Percentiles rank a stretch among this genome's conserved stretches.
phyloP scores from a whole-genome alignment of 331 rosid genomes.

The Quercus phellos region DNA sequence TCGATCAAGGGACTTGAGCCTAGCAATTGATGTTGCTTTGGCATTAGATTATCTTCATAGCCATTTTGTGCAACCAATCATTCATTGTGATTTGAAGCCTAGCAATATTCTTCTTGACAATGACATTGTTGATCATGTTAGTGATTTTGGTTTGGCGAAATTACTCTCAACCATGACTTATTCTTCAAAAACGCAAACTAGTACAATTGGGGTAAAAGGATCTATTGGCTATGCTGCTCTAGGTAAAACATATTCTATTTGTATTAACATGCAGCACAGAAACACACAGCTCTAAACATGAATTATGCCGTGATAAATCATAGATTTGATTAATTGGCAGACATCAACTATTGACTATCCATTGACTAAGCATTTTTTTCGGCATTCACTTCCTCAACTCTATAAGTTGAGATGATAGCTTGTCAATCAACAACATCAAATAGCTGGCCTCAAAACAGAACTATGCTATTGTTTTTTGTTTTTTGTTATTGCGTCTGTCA shows the following conservation, averaged over 20 bases:
- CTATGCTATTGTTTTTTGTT: no score
- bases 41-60: conserved; percentile 45
- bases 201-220: conserved; percentile 30
- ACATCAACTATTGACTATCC: no score
- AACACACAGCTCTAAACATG: no score
- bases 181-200: not conserved
- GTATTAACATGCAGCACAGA: no score
- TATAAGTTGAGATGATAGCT: no score
- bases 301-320: no score
- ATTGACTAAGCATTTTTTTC: rapidly evolving
- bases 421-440: no score
- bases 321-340: no score
- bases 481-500: no score
- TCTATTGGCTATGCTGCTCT: conserved; percentile 31
- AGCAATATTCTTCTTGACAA: conserved; percentile 30
- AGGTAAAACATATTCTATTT: not conserved
- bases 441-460: no score
- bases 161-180: conserved; percentile 9
- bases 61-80: conserved; percentile 20
- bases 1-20: not conserved
- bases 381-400: no score
- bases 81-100: conserved; percentile 33
- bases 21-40: conserved; percentile 28
- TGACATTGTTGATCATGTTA: conserved; percentile 20
- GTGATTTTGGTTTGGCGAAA: conserved; percentile 35